Evolutionary conservation across 2,329 filamentous ascomycete species (phyloP), one percentile per base, ranked within the genome.

Genomic region (Dactylellina drechsleri): DNA sequence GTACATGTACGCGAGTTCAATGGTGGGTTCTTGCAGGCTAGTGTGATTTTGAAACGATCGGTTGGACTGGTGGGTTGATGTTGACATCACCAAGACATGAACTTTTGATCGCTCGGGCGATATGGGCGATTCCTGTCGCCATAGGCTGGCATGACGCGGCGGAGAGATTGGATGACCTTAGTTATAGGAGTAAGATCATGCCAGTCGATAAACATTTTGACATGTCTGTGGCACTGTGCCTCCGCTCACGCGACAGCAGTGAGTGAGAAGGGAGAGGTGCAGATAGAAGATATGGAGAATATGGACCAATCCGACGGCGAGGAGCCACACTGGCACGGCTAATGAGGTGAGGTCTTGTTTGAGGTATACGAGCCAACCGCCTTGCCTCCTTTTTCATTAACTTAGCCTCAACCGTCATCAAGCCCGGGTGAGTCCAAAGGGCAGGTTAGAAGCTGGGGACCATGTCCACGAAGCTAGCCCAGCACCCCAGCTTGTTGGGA

Each of bases 301-400:
- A 18, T 26, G 15, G 13, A 20, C 54, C 65, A 68, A 68, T 60
- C 65, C 56, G 47, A 49, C 16, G 53, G 49, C 41, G 65, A 67
- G 47, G 65, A 60, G 65, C 65, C 65, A 68, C 65, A 61, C 65
- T 47, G 49, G 57, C 16, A 60, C 65, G 65, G 65, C 40, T 68
- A 60, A 68, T 68, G 56, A 61, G 57, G 54, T 15, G 40, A 18
- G 20, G 20, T 60, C 20, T 43, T 49, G 65, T 68, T 68, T 68
- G 65, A 68, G 45, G 65, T 68, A 68, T 68, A 68, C 65, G 65
- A 68, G 65, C 65, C 36, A 68, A 40, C 36, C 65, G 65, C 56
- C 56, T 61, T 5, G 41, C 18, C 57, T 52, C 65, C 65, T 68
- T 68, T 67, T 68, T 68, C 65, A 68, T 68, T 60, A 28, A 28